Evolutionary conservation across 2,329 filamentous ascomycete genomes (phyloP).

Genomic region (Alternaria novae-zelandiae): DNA sequence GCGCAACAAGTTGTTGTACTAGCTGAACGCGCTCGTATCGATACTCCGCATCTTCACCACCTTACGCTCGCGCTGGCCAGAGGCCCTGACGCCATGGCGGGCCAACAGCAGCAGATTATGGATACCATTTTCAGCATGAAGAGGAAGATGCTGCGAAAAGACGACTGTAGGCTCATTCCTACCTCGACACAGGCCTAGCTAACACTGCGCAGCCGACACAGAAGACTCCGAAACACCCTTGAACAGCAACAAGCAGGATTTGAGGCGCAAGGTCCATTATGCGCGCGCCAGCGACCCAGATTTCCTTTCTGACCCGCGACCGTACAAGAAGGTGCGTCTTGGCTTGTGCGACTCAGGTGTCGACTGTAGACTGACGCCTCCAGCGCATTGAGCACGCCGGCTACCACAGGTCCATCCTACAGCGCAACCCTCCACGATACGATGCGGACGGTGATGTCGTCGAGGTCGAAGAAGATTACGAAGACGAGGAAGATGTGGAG

Average conservation of each 20-base stretch:
- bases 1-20: not conserved
- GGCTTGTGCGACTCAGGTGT: conserved; percentile 4
- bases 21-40: conserved; percentile 1
- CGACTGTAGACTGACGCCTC: conserved; percentile 23
- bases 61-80: conserved; percentile 23
- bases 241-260: conserved; percentile 78
- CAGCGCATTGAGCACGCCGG: conserved; percentile 77
- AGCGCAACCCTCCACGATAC: conserved; percentile 72
- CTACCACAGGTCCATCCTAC: conserved; percentile 74
- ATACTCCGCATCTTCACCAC: conserved; percentile 2
- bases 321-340: conserved; percentile 71
- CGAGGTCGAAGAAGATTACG: conserved; percentile 73
- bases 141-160: conserved; percentile 41
- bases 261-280: conserved; percentile 77
- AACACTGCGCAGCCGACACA: conserved; percentile 68
- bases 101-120: conserved; percentile 49
- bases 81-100: conserved; percentile 42
- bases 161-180: conserved; percentile 39
- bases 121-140: conserved; percentile 51
- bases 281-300: conserved; percentile 73
- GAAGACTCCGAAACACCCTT: conserved; percentile 73
- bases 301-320: conserved; percentile 63
- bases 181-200: conserved; percentile 14
- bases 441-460: conserved; percentile 82
- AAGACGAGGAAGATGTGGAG: conserved; percentile 67